phyloP scores from a whole-genome alignment of 2,329 filamentous ascomycete species.

The Orbilia javanica region DNA sequence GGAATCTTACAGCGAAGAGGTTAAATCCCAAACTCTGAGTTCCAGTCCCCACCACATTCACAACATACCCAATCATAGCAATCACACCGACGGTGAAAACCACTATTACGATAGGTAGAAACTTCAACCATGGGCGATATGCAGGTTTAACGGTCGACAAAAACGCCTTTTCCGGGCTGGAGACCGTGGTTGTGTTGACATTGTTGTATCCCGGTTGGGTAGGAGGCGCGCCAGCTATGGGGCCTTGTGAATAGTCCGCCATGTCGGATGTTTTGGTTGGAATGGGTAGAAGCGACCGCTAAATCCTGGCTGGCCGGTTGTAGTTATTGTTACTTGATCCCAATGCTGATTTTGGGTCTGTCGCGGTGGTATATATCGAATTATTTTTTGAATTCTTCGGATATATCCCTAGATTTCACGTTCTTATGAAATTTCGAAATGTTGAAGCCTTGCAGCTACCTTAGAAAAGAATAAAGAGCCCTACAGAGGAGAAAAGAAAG shows the following conservation, averaged over 20 bases:
- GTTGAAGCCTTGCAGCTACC: neutral
- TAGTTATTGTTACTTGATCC: neutral
- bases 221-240: constrained; percentile 40
- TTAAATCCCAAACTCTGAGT: constrained; percentile 37
- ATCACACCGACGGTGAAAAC: constrained; percentile 38
- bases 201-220: constrained; percentile 11
- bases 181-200: constrained; percentile 9
- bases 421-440: neutral
- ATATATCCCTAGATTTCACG: constrained; percentile 1
- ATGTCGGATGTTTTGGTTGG: constrained; percentile 26
- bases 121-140: constrained; percentile 37
- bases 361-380: neutral
- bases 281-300: constrained; percentile 16
- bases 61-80: constrained; percentile 44
- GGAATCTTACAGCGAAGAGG: constrained; percentile 47
- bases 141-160: constrained; percentile 10
- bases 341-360: neutral
- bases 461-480: neutral
- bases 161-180: constrained; percentile 15
- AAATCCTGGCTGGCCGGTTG: neutral
- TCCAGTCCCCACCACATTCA: neutral
- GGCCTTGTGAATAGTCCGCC: constrained; percentile 47
- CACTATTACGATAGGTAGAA: constrained; percentile 27
- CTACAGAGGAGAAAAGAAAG: neutral
- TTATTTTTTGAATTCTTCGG: neutral